Evolutionary conservation across 345 rosid species (phyloP).

Genomic region (Cardamine occulta): DNA sequence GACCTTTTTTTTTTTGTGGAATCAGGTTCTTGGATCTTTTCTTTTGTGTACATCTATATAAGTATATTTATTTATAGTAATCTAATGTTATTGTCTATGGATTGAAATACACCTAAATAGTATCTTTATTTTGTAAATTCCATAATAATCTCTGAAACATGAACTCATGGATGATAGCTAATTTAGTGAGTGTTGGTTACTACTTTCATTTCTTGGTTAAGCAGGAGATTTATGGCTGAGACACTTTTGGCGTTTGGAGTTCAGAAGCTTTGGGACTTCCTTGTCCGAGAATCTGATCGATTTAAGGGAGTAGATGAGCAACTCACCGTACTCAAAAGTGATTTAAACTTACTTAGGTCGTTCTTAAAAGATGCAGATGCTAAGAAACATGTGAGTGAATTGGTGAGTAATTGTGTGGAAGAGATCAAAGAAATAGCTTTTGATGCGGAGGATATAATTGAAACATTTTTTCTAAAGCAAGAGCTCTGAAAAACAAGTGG

Average conservation of each 20-base stretch:
- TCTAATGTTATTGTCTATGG: too few relatives aligned
- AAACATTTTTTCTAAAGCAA: conserved; percentile 17
- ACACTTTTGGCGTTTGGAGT: conserved; percentile 33
- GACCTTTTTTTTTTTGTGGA: too few relatives aligned
- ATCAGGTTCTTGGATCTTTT: too few relatives aligned
- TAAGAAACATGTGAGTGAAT: too few relatives aligned
- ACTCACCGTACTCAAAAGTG: conserved; percentile 14
- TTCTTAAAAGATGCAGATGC: conserved; percentile 43
- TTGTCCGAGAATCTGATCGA: conserved; percentile 24
- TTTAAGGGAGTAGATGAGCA: conserved; percentile 26
- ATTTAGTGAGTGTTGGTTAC: neutral
- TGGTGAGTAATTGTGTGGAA: too few relatives aligned
- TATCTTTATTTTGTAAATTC: too few relatives aligned
- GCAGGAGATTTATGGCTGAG: conserved; percentile 27
- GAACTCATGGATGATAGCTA: neutral
- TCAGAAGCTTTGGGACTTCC: conserved; percentile 29
- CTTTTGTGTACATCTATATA: too few relatives aligned
- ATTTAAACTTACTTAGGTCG: conserved; percentile 21
- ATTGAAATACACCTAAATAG: too few relatives aligned
- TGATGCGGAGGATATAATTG: too few relatives aligned
- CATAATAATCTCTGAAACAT: too few relatives aligned
- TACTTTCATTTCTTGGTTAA: neutral
- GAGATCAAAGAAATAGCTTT: too few relatives aligned
- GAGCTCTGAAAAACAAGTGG: neutral
- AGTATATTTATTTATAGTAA: too few relatives aligned